Evolutionary conservation across 2,329 filamentous ascomycete species (phyloP), one percentile per base, ranked within the genome.

Genomic region (Venturia asperata): DNA sequence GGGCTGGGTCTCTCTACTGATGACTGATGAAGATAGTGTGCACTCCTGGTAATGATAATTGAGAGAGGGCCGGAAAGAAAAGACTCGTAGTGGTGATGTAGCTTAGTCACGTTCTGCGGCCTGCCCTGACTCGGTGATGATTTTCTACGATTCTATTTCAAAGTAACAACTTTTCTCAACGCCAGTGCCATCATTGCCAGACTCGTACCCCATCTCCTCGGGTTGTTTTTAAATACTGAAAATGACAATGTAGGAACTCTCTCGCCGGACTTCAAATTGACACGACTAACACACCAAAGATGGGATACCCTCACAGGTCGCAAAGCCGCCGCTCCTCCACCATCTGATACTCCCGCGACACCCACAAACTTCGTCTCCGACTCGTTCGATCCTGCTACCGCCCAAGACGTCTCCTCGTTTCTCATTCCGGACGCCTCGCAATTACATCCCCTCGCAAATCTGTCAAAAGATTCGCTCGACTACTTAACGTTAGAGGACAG

Each of bases 401-500:
- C 86, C 64, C 87, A 89, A 77, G 92, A 93, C 77, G 89, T 94
- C 72, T 88, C 91, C 72, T 88, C 90, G 65, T 97, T 99, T 78
- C 85, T 97, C 67, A 88, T 94, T 71, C 86, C 92, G 76, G 94
- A 99, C 77, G 91, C 93, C 11, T 87, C 92, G 68, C 84, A 89
- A 76, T 83, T 99, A 72, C 94, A 99, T 77, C 94, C 95, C 58
- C 87, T 99, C 65, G 92, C 94, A 64, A 94, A 94, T 70, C 81
- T 99, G 68, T 92, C 97, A 80, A 87, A 91, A 80, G 91, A 96
- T 72, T 90, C 90, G 0, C 87, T 99, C 72, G 94, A 99, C 77
- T 99, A 99, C 78, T 85, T 99, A 69, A 88, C 89, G 34, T 87
- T 99, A 73, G 94, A 99, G 79, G 95, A 99, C 75, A 90, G 91